These are phyloP conservation scores for Kwoniella newhampshirensis DNA, from an alignment of 768 basidiomycete genomes.

Conservation along the genomic window DNA sequence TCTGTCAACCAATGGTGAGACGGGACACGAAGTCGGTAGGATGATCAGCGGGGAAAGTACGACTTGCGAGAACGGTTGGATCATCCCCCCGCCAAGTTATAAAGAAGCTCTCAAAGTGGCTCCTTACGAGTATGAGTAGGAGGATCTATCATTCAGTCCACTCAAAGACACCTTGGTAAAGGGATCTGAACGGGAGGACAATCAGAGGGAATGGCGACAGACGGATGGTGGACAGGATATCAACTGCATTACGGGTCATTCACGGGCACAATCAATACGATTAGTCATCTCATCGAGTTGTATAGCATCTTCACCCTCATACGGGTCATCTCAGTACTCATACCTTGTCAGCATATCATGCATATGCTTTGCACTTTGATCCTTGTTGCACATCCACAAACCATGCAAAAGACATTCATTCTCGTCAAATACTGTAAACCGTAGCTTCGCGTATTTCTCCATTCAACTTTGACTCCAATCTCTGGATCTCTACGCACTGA, in stretches of 20 bases:
- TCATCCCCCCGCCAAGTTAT: conserved; percentile 44
- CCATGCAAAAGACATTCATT: conserved; percentile 11
- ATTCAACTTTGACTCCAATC: conserved; percentile 1
- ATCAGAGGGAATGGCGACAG: neutral
- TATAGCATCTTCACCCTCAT: no score
- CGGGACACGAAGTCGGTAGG: conserved; percentile 32
- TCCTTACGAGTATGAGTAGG: conserved; percentile 34
- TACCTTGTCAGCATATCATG: neutral
- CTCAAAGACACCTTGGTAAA: no score
- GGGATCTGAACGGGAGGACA: neutral
- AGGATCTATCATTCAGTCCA: no score
- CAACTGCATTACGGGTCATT: no score
- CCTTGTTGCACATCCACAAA: neutral
- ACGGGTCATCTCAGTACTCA: no score
- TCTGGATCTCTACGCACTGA: conserved; percentile 29
- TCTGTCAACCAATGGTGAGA: conserved; percentile 21
- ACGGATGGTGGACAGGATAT: no score
- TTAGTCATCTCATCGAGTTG: no score
- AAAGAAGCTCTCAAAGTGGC: conserved; percentile 30
- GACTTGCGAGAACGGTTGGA: conserved; percentile 45
- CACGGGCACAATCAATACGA: no score
- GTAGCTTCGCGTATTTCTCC: conserved; percentile 3
- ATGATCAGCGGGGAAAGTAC: conserved; percentile 40
- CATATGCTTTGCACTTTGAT: neutral
- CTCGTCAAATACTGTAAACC: conserved; percentile 6